Percentiles rank a stretch among this genome's conserved stretches.
Conservation (phyloP, 163 green algal species). For the Botryococcus braunii region DNA sequence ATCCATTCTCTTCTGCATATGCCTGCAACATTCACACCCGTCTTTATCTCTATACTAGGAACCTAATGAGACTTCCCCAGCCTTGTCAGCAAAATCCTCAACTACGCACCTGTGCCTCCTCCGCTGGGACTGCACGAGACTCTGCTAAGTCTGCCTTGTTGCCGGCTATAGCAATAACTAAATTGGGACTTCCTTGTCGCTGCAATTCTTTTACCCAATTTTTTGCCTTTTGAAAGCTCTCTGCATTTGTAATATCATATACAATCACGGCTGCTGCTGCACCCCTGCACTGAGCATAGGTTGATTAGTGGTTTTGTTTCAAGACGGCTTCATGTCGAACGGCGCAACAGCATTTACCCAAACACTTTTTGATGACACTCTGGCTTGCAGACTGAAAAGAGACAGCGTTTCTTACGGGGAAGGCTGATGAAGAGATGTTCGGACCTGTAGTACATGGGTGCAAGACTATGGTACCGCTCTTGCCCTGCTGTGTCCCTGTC, state of each 20-base stretch:
- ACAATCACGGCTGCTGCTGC: conserved; percentile 94
- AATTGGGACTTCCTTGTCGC: conserved; percentile 74
- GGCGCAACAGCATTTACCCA: no score
- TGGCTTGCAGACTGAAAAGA: no score
- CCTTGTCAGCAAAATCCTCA: background rate
- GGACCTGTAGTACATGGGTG: conserved; percentile 97
- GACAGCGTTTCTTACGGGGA: no score
- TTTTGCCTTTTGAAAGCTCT: conserved; percentile 89
- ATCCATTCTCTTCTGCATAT: conserved; percentile 79
- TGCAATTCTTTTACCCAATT: conserved; percentile 92
- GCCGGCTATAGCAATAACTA: conserved; percentile 91
- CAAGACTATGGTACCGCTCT: conserved; percentile 95
- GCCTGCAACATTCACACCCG: conserved; percentile 46
- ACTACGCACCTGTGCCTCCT: conserved; percentile 16
- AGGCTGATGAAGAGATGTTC: conserved; percentile 1
- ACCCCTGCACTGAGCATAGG: conserved; percentile 40
- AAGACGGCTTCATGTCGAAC: no score
- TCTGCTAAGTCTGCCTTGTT: conserved; percentile 93
- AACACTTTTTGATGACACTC: no score
- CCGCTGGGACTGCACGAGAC: conserved; percentile 19
- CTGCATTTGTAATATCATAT: conserved; percentile 88
- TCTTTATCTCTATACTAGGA: background rate
- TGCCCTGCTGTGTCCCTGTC: conserved; percentile 91
- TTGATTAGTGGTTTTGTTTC: background rate
- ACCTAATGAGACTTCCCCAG: background rate